A percentile compares a stretch with the other conserved stretches of the same genome.
These are phyloP conservation scores for Exobasidium cylindrosporum DNA, from an alignment of 1,284 basidiomycete species.

Conservation along the genomic window DNA sequence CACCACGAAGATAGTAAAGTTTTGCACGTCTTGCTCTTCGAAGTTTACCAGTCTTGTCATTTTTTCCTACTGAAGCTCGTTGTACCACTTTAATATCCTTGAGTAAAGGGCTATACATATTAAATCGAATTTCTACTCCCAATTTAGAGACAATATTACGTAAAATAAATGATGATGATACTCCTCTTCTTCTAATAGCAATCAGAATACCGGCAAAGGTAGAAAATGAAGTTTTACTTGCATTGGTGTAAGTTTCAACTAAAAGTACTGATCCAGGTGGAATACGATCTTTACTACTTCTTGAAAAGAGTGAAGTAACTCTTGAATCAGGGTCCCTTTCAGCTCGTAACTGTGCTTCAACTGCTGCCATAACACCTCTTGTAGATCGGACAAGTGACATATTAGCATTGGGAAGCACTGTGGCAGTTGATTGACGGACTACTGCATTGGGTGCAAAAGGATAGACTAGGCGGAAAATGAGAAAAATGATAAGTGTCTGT, in stretches of 20 bases:
- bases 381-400: constrained; percentile 13
- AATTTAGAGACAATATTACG: constrained; percentile 51
- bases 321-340: constrained; percentile 41
- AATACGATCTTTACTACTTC: constrained; percentile 37
- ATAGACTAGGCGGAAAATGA: constrained; percentile 15
- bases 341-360: constrained; percentile 37
- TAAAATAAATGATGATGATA: constrained; percentile 49
- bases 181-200: constrained; percentile 45
- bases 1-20: constrained; percentile 50
- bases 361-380: constrained; percentile 41
- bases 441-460: constrained; percentile 40
- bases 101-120: constrained; percentile 48
- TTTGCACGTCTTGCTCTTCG: constrained; percentile 47
- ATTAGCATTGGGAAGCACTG: constrained; percentile 19
- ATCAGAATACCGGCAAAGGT: constrained; percentile 51
- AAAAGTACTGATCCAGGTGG: constrained; percentile 51
- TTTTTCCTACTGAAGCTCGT: constrained; percentile 44
- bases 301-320: constrained; percentile 47
- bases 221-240: constrained; percentile 38
- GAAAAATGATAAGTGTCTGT: too few relatives aligned
- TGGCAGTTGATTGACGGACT: constrained; percentile 14
- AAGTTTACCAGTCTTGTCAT: constrained; percentile 33
- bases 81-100: constrained; percentile 50
- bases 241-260: constrained; percentile 47
- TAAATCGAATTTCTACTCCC: constrained; percentile 53